Percentiles rank a stretch among this genome's conserved stretches.
phyloP scores from a whole-genome alignment of 306 rosid species.

The Fragaria ananassa region DNA sequence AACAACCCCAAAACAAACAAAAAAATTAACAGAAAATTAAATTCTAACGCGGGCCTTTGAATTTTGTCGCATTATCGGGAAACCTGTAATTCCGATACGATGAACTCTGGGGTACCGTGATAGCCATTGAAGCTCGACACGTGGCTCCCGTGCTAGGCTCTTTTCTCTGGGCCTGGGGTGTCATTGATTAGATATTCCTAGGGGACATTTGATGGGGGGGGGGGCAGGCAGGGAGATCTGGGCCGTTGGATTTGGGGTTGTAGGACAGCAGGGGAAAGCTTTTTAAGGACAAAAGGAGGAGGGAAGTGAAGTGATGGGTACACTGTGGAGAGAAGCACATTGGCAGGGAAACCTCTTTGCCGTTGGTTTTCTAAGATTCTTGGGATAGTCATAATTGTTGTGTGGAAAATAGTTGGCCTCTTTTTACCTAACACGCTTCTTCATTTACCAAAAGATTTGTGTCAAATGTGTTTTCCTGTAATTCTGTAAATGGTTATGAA shows the following conservation, averaged over 20 bases:
- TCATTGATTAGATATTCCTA: conserved; percentile 33
- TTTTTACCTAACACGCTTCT: no score
- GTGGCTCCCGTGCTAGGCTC: conserved; percentile 8
- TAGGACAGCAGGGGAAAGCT: not conserved
- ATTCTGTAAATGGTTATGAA: no score
- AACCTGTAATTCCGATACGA: conserved; percentile 33
- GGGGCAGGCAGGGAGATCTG: conserved; percentile 20
- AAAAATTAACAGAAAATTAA: not conserved
- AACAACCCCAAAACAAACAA: not conserved
- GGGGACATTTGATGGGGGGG: conserved; percentile 14
- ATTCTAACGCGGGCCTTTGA: conserved; percentile 28
- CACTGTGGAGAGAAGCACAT: not conserved
- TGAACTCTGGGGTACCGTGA: conserved; percentile 21
- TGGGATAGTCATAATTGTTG: no score
- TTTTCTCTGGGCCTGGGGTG: not conserved
- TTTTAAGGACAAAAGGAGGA: not conserved
- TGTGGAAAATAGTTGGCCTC: no score
- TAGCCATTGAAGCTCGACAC: conserved; percentile 24
- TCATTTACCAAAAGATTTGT: no score
- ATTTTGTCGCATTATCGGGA: conserved; percentile 60
- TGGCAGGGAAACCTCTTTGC: not conserved
- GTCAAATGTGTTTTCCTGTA: no score
- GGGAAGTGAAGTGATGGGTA: conserved; percentile 3
- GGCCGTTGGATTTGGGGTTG: conserved; percentile 23
- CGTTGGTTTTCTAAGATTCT: not conserved